phyloP scores from a whole-genome alignment of 192 early-diverging fungal genomes.

The Chytriomyces confervae region DNA sequence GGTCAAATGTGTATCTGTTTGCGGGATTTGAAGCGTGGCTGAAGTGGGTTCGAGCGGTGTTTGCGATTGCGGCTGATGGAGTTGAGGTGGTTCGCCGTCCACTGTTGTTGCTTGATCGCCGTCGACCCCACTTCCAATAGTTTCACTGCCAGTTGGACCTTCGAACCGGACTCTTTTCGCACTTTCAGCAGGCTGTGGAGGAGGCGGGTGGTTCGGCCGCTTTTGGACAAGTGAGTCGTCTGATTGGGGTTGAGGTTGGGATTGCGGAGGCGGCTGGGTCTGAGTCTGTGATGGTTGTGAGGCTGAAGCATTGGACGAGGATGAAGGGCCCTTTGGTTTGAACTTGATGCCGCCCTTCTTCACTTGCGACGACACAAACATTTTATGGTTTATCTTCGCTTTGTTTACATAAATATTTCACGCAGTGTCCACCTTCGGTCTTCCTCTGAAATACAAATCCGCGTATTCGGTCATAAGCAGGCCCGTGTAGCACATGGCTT shows the following conservation, averaged over 20 bases:
- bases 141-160: too few species aligned
- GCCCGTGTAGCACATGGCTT: background rate
- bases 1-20: too few species aligned
- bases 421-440: background rate
- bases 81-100: background rate
- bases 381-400: background rate
- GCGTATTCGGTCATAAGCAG: background rate
- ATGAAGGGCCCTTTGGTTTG: background rate
- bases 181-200: too few species aligned
- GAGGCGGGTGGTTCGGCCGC: too few species aligned
- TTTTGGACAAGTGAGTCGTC: background rate
- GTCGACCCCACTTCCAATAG: too few species aligned
- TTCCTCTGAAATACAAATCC: background rate
- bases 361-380: background rate
- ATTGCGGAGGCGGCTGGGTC: background rate
- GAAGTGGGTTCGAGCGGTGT: background rate
- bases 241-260: background rate
- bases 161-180: too few species aligned
- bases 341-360: slow-evolving; percentile 6
- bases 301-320: background rate
- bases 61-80: background rate
- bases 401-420: too few species aligned
- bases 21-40: background rate
- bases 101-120: too few species aligned
- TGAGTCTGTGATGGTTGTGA: background rate